Percentiles rank a stretch among this genome's conserved stretches.
Evolutionary conservation across 331 rosid species (phyloP).

Genomic region (Malus hybrid): DNA sequence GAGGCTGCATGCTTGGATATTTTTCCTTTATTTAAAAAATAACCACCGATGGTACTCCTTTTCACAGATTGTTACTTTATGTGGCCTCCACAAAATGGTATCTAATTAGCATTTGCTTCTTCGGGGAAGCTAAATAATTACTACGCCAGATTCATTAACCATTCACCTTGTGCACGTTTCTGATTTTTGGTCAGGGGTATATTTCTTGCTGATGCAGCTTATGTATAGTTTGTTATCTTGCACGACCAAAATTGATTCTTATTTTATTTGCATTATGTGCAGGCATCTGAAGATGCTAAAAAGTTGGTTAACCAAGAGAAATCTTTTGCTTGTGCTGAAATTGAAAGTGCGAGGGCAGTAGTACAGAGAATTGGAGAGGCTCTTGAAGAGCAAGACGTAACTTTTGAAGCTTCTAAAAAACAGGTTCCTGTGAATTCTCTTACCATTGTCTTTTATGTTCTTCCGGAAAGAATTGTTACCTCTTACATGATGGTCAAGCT

Average conservation of each 20-base stretch:
- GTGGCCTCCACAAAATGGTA: not conserved
- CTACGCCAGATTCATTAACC: not conserved
- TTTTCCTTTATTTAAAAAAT: too few relatives aligned
- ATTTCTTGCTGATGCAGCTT: not conserved
- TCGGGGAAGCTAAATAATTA: not conserved
- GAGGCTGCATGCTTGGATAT: too few relatives aligned
- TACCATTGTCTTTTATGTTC: not conserved
- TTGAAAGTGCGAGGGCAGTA: slow-evolving; percentile 87
- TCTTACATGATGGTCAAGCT: not conserved
- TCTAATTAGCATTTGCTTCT: not conserved
- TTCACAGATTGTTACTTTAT: not conserved
- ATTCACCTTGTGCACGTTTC: not conserved
- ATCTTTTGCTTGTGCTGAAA: slow-evolving; percentile 97
- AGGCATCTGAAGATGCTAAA: slow-evolving; percentile 99
- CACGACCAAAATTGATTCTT: not conserved
- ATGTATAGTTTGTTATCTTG: not conserved
- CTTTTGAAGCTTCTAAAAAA: slow-evolving; percentile 48
- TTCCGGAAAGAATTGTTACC: not conserved
- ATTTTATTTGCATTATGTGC: not conserved
- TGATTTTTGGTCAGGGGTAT: not conserved
- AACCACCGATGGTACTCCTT: not conserved
- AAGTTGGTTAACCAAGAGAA: slow-evolving; percentile 94
- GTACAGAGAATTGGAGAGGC: slow-evolving; percentile 93
- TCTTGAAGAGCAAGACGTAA: slow-evolving; percentile 73
- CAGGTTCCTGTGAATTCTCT: slow-evolving; percentile 40